Percentiles rank a stretch among this genome's conserved stretches.
These are phyloP conservation scores for Apiotrichum gracile DNA, from an alignment of 1,284 basidiomycete species.

Conservation along the genomic window DNA sequence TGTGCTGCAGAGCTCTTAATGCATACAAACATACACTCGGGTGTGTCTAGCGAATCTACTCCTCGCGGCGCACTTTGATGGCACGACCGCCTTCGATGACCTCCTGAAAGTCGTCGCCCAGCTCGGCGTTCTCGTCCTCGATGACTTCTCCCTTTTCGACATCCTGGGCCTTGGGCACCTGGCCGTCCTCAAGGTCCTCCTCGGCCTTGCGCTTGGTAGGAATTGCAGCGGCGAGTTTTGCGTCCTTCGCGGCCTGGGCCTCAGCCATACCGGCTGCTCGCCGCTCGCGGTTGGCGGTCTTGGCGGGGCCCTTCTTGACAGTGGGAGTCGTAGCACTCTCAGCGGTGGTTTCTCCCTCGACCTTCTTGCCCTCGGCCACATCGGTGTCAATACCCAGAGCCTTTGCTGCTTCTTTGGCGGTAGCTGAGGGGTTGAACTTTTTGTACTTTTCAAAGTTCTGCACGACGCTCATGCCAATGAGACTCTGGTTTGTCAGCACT, in stretches of 20 bases:
- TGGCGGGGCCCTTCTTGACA: not conserved
- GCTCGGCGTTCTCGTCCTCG: constrained; percentile 12
- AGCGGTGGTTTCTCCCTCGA: not conserved
- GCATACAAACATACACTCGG: constrained; percentile 1
- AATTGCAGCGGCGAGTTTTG: not conserved
- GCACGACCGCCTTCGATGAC: constrained; percentile 15
- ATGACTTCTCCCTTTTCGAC: constrained; percentile 17
- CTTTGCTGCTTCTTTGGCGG: constrained; percentile 19
- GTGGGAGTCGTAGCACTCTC: not conserved
- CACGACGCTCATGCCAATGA: constrained; percentile 32
- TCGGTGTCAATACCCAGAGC: constrained; percentile 2
- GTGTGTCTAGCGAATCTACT: constrained; percentile 8
- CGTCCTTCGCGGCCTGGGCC: constrained; percentile 2
- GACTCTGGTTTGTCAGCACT: constrained; percentile 21
- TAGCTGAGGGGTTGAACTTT: constrained; percentile 27
- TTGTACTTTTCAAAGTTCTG: constrained; percentile 36
- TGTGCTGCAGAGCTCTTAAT: too few relatives aligned
- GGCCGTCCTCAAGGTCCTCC: constrained; percentile 11
- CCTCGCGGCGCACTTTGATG: constrained; percentile 15
- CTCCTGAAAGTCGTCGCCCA: constrained; percentile 18
- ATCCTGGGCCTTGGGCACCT: constrained; percentile 7
- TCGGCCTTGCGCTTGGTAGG: constrained; percentile 13
- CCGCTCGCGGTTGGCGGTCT: constrained; percentile 9
- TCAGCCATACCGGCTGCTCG: constrained; percentile 6
- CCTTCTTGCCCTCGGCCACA: not conserved